Evolutionary conservation across 345 rosid genomes (phyloP).

Genomic region (Populus alba): DNA sequence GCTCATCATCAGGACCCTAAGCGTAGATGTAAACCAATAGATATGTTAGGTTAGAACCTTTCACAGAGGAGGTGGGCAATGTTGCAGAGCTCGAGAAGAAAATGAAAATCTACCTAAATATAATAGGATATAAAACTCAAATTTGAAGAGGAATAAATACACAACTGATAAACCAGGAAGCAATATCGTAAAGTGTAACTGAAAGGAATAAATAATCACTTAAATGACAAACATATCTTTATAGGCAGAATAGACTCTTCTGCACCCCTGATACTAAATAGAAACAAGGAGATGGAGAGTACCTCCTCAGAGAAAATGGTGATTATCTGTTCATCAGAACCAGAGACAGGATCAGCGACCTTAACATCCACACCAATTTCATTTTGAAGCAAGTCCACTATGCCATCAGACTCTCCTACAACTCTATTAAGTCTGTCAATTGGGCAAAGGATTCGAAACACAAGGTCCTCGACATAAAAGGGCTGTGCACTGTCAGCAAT

Average conservation of each 20-base stretch:
- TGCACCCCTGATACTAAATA: neutral
- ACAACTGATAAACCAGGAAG: neutral
- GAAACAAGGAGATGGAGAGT: constrained; percentile 11
- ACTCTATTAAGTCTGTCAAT: constrained; percentile 63
- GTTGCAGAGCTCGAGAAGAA: neutral
- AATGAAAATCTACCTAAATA: neutral
- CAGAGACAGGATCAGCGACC: constrained; percentile 71
- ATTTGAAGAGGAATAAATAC: neutral
- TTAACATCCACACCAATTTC: constrained; percentile 90
- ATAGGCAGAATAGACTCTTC: neutral
- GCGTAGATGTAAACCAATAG: constrained; percentile 15
- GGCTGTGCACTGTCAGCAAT: constrained; percentile 56
- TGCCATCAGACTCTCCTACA: constrained; percentile 73
- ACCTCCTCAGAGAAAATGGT: constrained; percentile 95
- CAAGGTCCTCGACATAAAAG: constrained; percentile 68
- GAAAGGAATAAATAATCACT: neutral
- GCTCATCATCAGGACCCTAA: constrained; percentile 91
- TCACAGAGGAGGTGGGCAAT: neutral
- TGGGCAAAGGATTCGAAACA: constrained; percentile 93
- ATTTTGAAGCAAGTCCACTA: constrained; percentile 76
- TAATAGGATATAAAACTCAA: constrained; percentile 1
- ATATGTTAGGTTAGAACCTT: constrained; percentile 22
- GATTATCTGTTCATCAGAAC: constrained; percentile 86
- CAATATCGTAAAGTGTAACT: neutral
- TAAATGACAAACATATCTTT: constrained; percentile 5